Percentiles rank a stretch among this genome's conserved stretches.
Evolutionary conservation across 2,329 filamentous ascomycete genomes (phyloP).

Genomic region (Alternaria sp.): DNA sequence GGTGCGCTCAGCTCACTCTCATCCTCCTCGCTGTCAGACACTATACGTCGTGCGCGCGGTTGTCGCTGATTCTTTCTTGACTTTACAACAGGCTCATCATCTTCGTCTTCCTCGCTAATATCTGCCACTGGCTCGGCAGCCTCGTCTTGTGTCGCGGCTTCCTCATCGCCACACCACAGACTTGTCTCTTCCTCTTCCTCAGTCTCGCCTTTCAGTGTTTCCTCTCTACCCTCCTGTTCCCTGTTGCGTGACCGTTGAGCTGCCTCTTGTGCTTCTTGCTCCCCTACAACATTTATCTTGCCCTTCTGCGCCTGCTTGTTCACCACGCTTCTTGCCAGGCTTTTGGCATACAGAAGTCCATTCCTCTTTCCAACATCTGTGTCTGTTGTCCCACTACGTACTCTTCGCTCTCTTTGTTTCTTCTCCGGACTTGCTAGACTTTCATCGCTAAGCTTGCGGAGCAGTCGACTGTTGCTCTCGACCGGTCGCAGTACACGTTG

Average conservation of each 20-base stretch:
- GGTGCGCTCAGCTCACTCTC: constrained; percentile 12
- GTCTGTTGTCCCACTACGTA: constrained; percentile 23
- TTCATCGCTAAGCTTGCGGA: constrained; percentile 41
- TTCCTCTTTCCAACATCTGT: constrained; percentile 27
- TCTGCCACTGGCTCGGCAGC: constrained; percentile 14
- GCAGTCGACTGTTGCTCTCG: constrained; percentile 41
- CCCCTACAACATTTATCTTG: constrained; percentile 26
- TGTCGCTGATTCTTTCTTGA: constrained; percentile 27
- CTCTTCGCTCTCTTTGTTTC: constrained; percentile 28
- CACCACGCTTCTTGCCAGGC: constrained; percentile 38
- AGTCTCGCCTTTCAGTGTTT: constrained; percentile 20
- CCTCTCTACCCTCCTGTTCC: constrained; percentile 14
- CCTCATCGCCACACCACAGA: constrained; percentile 42
- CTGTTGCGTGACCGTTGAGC: constrained; percentile 4
- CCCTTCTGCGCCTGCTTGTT: constrained; percentile 29
- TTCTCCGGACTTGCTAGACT: constrained; percentile 43
- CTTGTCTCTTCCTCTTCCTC: constrained; percentile 41
- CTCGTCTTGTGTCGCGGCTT: constrained; percentile 18
- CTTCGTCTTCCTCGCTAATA: constrained; percentile 30
- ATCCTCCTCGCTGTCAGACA: constrained; percentile 38
- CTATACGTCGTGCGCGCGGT: constrained; percentile 24
- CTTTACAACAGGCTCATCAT: constrained; percentile 42
- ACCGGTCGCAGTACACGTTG: constrained; percentile 47
- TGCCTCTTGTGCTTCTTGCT: constrained; percentile 26
- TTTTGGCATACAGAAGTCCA: constrained; percentile 39